phyloP scores from a whole-genome alignment of 139 green algal genomes.

The Auxenochlorella protothecoides region DNA sequence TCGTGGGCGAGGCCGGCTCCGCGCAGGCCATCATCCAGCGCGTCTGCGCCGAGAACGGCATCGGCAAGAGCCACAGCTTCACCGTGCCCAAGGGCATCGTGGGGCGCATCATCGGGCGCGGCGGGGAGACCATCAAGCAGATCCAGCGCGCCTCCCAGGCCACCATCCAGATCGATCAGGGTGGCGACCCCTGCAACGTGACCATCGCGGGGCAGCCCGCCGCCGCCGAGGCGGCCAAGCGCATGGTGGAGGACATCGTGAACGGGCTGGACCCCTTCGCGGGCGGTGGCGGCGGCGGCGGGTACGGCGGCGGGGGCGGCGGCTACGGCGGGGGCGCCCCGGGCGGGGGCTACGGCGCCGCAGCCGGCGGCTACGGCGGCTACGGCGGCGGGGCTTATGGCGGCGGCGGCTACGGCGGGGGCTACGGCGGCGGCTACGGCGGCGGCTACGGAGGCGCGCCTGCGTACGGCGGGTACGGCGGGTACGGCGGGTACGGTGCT shows the following conservation, averaged over 20 bases:
- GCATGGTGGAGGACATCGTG: conserved; percentile 26
- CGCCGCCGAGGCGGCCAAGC: conserved; percentile 27
- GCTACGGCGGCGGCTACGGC: conserved; percentile 18
- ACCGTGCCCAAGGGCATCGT: conserved; percentile 60
- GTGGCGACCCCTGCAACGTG: conserved; percentile 61
- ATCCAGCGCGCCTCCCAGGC: conserved; percentile 48
- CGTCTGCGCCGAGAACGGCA: conserved; percentile 38
- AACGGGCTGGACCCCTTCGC: conserved; percentile 21
- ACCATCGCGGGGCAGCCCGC: conserved; percentile 63
- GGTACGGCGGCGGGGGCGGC: not conserved
- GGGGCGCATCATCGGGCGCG: conserved; percentile 86
- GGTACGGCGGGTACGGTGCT: not conserved
- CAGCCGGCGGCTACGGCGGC: conserved; percentile 7
- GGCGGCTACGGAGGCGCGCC: conserved; percentile 9
- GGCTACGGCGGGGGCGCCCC: not conserved
- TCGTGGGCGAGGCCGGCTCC: conserved; percentile 63
- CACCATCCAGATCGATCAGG: conserved; percentile 38
- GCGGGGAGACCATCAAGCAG: conserved; percentile 86
- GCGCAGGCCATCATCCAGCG: conserved; percentile 73
- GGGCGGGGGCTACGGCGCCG: conserved; percentile 6
- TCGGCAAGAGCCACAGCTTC: conserved; percentile 18
- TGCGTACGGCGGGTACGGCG: conserved; percentile 24
- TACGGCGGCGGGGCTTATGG: conserved; percentile 8
- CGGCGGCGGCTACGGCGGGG: conserved; percentile 2
- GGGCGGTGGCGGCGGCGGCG: not conserved